Percentiles rank a stretch among this genome's conserved stretches.
Evolutionary conservation across 2,329 filamentous ascomycete species (phyloP).

Genomic region (Colletotrichum sp.): DNA sequence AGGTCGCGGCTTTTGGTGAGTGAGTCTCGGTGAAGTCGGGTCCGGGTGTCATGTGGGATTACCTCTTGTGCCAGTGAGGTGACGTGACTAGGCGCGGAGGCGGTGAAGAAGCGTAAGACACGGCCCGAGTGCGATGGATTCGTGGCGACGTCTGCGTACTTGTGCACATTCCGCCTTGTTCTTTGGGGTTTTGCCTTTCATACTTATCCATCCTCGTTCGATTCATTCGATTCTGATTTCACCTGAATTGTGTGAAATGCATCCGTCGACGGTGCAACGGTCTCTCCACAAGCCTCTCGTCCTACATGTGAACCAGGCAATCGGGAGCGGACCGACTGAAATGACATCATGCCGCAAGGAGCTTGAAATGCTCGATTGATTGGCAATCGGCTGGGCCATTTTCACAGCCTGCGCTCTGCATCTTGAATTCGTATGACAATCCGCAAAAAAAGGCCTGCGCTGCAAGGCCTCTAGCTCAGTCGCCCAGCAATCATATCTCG

Average conservation of each 20-base stretch:
- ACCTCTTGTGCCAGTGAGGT: neutral
- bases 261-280: neutral
- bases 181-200: neutral
- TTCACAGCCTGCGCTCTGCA: neutral
- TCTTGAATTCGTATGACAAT: neutral
- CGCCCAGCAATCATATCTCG: neutral
- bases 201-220: neutral
- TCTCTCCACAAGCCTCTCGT: neutral
- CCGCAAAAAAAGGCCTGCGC: neutral
- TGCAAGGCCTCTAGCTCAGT: neutral
- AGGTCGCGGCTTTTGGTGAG: neutral
- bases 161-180: neutral
- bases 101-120: neutral
- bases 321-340: neutral
- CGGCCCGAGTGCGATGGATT: neutral
- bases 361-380: neutral
- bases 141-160: neutral
- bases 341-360: neutral
- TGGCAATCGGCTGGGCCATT: neutral
- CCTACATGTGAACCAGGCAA: neutral
- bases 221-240: neutral
- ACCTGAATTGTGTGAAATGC: neutral
- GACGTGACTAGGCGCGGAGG: neutral
- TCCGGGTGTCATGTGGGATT: neutral
- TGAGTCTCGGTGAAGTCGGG: neutral